A percentile compares a stretch with the other conserved stretches of the same genome.
phyloP scores from a whole-genome alignment of 345 rosid genomes.

The Viola odorata region DNA sequence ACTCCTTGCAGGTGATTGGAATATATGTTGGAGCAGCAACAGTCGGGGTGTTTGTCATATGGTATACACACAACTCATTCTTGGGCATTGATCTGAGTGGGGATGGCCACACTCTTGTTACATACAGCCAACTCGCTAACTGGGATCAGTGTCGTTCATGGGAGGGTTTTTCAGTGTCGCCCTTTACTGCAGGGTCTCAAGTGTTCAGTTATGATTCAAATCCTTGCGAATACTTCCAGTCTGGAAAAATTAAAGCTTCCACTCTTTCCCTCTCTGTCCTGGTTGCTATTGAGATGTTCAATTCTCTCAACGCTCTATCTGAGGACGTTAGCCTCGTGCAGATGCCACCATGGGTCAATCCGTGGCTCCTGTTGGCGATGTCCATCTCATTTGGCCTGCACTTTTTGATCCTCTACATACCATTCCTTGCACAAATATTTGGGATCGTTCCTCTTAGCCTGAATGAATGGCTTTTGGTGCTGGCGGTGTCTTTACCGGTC shows the following conservation, averaged over 20 bases:
- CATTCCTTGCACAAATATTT: constrained; percentile 75
- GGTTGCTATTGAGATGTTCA: constrained; percentile 98
- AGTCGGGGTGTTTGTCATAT: constrained; percentile 85
- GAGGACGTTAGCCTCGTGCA: constrained; percentile 78
- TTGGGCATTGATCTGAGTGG: constrained; percentile 81
- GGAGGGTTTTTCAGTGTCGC: constrained; percentile 57
- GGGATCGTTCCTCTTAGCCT: constrained; percentile 78
- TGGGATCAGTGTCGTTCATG: constrained; percentile 84
- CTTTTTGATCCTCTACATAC: constrained; percentile 79
- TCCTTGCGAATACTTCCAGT: constrained; percentile 81
- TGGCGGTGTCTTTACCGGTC: constrained; percentile 74
- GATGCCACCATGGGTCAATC: constrained; percentile 99
- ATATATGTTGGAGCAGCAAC: constrained; percentile 90
- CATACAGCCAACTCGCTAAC: constrained; percentile 70
- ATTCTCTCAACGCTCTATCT: constrained; percentile 86
- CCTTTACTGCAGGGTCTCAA: constrained; percentile 73
- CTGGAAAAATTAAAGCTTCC: constrained; percentile 82
- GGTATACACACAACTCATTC: constrained; percentile 75
- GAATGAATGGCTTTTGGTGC: constrained; percentile 86
- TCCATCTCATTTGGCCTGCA: constrained; percentile 70
- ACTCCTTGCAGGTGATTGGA: constrained; percentile 66
- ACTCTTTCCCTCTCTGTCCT: constrained; percentile 84
- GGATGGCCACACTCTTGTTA: constrained; percentile 84
- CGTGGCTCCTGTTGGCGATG: constrained; percentile 82
- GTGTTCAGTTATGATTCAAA: constrained; percentile 42